These are phyloP conservation scores for Ampelocalamus luodianensis DNA, from an alignment of 176 grass and related monocot genomes.

Conservation along the genomic window DNA sequence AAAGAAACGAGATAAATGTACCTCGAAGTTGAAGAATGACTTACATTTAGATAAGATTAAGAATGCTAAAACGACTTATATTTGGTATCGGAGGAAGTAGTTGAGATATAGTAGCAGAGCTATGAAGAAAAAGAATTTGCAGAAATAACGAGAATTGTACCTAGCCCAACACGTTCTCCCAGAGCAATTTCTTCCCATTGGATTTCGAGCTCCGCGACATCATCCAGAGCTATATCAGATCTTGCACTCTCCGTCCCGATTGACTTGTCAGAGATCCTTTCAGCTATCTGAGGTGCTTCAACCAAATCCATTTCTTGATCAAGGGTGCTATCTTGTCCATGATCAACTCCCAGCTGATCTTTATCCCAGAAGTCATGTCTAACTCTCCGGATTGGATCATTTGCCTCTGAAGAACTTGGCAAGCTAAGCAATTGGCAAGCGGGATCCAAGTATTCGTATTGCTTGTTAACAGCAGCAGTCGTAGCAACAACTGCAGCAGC, in stretches of 20 bases:
- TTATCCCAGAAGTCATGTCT: constrained; percentile 47
- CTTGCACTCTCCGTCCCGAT: constrained; percentile 79
- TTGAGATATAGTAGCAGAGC: neutral
- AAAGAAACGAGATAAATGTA: no score
- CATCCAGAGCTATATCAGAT: constrained; percentile 84
- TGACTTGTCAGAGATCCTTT: constrained; percentile 79
- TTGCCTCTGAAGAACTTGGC: constrained; percentile 52
- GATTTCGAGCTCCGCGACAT: constrained; percentile 91
- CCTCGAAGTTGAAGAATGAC: no score
- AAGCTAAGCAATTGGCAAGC: constrained; percentile 55
- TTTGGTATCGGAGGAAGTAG: neutral
- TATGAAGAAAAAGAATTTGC: constrained; percentile 25
- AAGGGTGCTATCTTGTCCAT: constrained; percentile 53
- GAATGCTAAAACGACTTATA: no score
- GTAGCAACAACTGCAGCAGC: constrained; percentile 97
- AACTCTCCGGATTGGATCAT: constrained; percentile 47
- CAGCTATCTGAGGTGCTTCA: constrained; percentile 64
- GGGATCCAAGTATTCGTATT: constrained; percentile 60
- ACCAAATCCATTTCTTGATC: constrained; percentile 50
- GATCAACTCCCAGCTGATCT: constrained; percentile 55
- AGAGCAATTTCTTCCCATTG: constrained; percentile 92
- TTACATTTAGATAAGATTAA: no score
- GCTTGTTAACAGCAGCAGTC: constrained; percentile 81
- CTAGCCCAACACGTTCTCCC: constrained; percentile 91
- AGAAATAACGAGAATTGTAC: constrained; percentile 55